Evolutionary conservation across 1,284 basidiomycete genomes (phyloP).

Genomic region (Somion occarium): DNA sequence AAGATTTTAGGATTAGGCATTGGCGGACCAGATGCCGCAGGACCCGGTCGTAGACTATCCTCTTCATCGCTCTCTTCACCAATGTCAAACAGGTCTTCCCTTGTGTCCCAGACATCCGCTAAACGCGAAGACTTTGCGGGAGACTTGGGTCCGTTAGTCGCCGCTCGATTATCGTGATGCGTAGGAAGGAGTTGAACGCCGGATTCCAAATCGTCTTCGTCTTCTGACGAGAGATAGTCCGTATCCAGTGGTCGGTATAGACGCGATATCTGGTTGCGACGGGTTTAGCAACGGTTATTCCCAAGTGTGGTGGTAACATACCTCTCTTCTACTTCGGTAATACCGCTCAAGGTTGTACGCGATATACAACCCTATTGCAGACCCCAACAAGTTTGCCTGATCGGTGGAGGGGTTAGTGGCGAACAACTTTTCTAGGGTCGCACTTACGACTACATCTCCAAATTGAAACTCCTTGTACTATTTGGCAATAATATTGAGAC

Average conservation of each 20-base stretch:
- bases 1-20: constrained; percentile 13
- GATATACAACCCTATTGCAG: constrained; percentile 63
- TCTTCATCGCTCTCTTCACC: constrained; percentile 62
- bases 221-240: constrained; percentile 43
- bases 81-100: constrained; percentile 71
- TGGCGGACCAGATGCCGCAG: background rate
- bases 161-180: constrained; percentile 26
- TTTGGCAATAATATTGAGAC: too few relatives aligned
- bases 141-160: constrained; percentile 16
- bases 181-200: constrained; percentile 56
- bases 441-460: constrained; percentile 69
- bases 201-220: constrained; percentile 45
- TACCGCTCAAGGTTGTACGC: constrained; percentile 68
- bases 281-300: constrained; percentile 5
- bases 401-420: constrained; percentile 5
- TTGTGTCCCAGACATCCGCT: constrained; percentile 71
- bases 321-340: constrained; percentile 73
- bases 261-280: constrained; percentile 54
- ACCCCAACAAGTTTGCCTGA: constrained; percentile 82
- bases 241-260: constrained; percentile 66
- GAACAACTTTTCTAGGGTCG: constrained; percentile 9
- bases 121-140: constrained; percentile 29
- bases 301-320: constrained; percentile 21
- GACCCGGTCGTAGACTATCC: constrained; percentile 14
- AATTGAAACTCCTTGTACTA: constrained; percentile 78